Conservation (phyloP, 768 basidiomycete species). For the Lactarius sanguifluus region DNA sequence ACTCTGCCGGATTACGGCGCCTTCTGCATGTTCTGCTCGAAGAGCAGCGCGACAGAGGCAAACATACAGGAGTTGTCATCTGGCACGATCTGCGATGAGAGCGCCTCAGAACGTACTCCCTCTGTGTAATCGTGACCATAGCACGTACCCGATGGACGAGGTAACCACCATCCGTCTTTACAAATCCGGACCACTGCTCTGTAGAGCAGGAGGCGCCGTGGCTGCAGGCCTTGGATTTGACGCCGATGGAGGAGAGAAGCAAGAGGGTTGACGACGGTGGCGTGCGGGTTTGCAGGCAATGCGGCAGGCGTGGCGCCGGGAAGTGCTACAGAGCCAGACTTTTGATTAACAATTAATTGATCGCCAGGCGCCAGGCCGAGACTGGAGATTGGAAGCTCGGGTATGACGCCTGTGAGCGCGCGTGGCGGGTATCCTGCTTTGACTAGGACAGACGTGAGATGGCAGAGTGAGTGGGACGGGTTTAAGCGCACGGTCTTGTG, state of each 20-base stretch:
- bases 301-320: slow-evolving; percentile 16
- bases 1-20: slow-evolving; percentile 75
- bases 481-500: slow-evolving; percentile 68
- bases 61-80: slow-evolving; percentile 98
- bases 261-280: slow-evolving; percentile 31
- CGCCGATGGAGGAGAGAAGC: slow-evolving; percentile 29
- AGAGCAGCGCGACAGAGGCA: slow-evolving; percentile 79
- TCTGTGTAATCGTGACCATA: slow-evolving; percentile 12
- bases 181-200: slow-evolving; percentile 50
- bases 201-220: slow-evolving; percentile 29
- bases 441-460: slow-evolving; percentile 43
- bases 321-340: slow-evolving; percentile 32
- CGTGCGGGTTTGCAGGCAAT: slow-evolving; percentile 32
- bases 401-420: slow-evolving; percentile 59
- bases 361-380: slow-evolving; percentile 79
- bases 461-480: not conserved
- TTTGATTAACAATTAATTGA: slow-evolving; percentile 75
- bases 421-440: slow-evolving; percentile 86
- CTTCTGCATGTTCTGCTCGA: slow-evolving; percentile 77
- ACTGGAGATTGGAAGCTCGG: slow-evolving; percentile 71
- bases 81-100: slow-evolving; percentile 68
- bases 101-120: slow-evolving; percentile 15
- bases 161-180: slow-evolving; percentile 60
- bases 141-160: slow-evolving; percentile 68
- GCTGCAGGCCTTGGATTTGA: slow-evolving; percentile 29